Conservation (phyloP, 2,329 filamentous ascomycete genomes). For the Elsinoe necatrix region DNA sequence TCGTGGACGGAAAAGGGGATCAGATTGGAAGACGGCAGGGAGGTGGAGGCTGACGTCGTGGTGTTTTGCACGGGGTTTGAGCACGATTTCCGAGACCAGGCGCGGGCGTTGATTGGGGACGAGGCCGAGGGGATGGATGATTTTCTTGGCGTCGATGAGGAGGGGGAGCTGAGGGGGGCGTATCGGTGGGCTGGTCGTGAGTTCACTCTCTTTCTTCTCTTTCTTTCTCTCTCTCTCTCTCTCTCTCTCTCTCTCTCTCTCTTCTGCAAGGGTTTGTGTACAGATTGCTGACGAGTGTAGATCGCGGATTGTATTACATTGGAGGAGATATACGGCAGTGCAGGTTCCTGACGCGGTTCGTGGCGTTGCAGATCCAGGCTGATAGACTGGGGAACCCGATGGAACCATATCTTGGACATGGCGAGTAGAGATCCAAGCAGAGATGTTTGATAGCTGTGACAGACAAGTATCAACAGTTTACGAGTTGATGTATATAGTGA, state of each 20-base stretch:
- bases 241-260: too few relatives aligned
- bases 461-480: background rate
- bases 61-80: constrained; percentile 42
- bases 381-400: constrained; percentile 21
- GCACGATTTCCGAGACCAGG: constrained; percentile 35
- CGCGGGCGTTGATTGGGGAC: constrained; percentile 34
- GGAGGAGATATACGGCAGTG: constrained; percentile 37
- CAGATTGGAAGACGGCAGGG: constrained; percentile 36
- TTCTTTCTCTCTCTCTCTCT: too few relatives aligned
- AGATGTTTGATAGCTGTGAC: too few relatives aligned
- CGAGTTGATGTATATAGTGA: background rate
- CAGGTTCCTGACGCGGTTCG: constrained; percentile 41
- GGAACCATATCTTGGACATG: background rate
- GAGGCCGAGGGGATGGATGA: constrained; percentile 36
- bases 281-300: constrained; percentile 22
- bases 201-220: constrained; percentile 19
- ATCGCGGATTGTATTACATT: constrained; percentile 37
- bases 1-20: constrained; percentile 34
- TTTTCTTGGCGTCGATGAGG: constrained; percentile 39
- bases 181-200: constrained; percentile 33
- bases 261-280: too few relatives aligned
- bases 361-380: constrained; percentile 41
- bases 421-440: background rate
- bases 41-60: constrained; percentile 39
- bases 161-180: constrained; percentile 40